Percentiles rank a stretch among this genome's conserved stretches.
These are phyloP conservation scores for Trametes polyzona DNA, from an alignment of 1,284 basidiomycete species.

Conservation along the genomic window DNA sequence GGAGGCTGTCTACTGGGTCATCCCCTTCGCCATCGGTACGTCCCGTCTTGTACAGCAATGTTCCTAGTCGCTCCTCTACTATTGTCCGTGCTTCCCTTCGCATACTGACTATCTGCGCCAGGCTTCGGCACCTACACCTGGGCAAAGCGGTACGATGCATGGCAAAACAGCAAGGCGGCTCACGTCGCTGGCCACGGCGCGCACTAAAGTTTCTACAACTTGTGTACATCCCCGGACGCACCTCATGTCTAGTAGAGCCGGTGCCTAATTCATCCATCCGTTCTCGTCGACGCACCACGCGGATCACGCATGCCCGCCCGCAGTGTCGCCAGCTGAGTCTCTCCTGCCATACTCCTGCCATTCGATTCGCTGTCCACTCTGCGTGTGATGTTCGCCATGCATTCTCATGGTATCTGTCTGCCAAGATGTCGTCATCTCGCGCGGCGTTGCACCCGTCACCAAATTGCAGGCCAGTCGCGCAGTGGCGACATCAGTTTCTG, in stretches of 20 bases:
- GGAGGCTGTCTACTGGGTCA: constrained; percentile 80
- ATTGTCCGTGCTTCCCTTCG: not conserved
- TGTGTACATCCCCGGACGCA: constrained; percentile 11
- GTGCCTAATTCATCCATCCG: constrained; percentile 19
- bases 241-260: constrained; percentile 5
- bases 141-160: constrained; percentile 75
- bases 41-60: constrained; percentile 22
- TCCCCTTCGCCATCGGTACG: constrained; percentile 82
- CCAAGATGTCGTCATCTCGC: not conserved
- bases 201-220: constrained; percentile 29
- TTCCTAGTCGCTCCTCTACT: not conserved
- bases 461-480: too few relatives aligned
- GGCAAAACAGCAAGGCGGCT: constrained; percentile 81
- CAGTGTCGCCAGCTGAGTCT: not conserved
- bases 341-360: too few relatives aligned
- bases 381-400: not conserved
- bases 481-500: constrained; percentile 2
- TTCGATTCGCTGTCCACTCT: not conserved
- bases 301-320: not conserved
- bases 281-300: not conserved
- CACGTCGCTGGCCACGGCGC: constrained; percentile 55
- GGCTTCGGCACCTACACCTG: constrained; percentile 86
- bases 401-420: not conserved
- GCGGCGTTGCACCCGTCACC: too few relatives aligned
- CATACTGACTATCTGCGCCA: constrained; percentile 34